Evolutionary conservation across 2,329 filamentous ascomycete species (phyloP).

Genomic region (Delphinella strobiligena): DNA sequence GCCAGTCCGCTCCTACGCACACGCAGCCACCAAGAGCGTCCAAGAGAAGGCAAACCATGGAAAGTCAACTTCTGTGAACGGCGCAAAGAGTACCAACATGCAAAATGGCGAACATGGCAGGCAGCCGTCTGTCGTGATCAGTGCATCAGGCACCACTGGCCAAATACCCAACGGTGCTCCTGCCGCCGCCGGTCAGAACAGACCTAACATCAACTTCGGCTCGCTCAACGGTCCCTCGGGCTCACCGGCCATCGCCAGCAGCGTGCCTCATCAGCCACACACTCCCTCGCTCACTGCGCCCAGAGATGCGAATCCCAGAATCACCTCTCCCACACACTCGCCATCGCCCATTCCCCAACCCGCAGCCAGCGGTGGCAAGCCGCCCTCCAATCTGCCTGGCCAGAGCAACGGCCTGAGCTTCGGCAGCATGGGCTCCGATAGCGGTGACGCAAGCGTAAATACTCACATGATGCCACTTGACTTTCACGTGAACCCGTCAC

Average conservation of each 20-base stretch:
- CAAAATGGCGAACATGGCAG: slow-evolving; percentile 54
- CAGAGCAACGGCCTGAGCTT: slow-evolving; percentile 64
- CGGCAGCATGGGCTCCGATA: slow-evolving; percentile 68
- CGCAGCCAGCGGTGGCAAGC: slow-evolving; percentile 68
- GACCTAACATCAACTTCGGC: slow-evolving; percentile 67
- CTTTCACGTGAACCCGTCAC: neutral
- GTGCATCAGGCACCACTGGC: slow-evolving; percentile 63
- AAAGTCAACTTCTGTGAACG: slow-evolving; percentile 70
- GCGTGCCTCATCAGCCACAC: slow-evolving; percentile 51
- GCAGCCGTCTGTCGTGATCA: slow-evolving; percentile 87
- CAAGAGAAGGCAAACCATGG: slow-evolving; percentile 36
- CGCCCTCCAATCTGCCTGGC: slow-evolving; percentile 62
- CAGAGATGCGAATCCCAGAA: slow-evolving; percentile 48
- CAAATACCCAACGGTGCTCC: slow-evolving; percentile 67
- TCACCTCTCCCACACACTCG: slow-evolving; percentile 75
- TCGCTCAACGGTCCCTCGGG: slow-evolving; percentile 46
- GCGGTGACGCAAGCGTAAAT: slow-evolving; percentile 52
- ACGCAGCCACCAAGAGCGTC: slow-evolving; percentile 46
- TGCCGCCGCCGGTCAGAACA: slow-evolving; percentile 38
- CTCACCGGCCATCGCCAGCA: slow-evolving; percentile 51
- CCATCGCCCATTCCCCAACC: slow-evolving; percentile 90
- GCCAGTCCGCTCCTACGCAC: slow-evolving; percentile 49
- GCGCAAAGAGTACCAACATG: slow-evolving; percentile 39
- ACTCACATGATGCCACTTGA: neutral
- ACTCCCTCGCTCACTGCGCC: slow-evolving; percentile 43